Evolutionary conservation across 768 basidiomycete genomes (phyloP).

Genomic region (Boletus pseudo-olivaceus): DNA sequence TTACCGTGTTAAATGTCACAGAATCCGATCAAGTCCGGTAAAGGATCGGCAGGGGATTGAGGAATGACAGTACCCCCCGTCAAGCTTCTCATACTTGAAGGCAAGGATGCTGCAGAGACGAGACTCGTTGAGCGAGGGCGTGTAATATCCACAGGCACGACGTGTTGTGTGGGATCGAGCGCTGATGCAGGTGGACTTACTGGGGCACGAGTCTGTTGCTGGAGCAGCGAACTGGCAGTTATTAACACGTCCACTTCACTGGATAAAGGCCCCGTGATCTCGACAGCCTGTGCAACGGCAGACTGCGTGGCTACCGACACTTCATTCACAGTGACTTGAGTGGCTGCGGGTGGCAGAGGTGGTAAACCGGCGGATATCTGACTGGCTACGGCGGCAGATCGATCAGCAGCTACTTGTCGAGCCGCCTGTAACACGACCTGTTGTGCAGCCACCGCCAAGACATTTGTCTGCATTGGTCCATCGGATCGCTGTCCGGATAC

Average conservation of each 20-base stretch:
- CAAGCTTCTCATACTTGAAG: conserved; percentile 19
- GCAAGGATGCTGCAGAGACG: conserved; percentile 24
- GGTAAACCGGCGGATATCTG: conserved; percentile 41
- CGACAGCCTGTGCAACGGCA: conserved; percentile 81
- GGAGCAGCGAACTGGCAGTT: conserved; percentile 55
- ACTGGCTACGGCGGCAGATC: conserved; percentile 39
- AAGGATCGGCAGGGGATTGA: conserved; percentile 25
- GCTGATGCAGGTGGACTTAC: conserved; percentile 24
- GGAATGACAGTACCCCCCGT: conserved; percentile 18
- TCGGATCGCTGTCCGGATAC: conserved; percentile 49
- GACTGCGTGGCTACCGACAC: conserved; percentile 64
- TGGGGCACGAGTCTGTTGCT: conserved; percentile 38
- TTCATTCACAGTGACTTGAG: conserved; percentile 52
- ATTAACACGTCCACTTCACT: conserved; percentile 81
- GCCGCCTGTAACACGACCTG: conserved; percentile 80
- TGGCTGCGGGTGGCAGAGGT: conserved; percentile 27
- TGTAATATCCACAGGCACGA: conserved; percentile 26
- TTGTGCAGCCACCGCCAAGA: conserved; percentile 71
- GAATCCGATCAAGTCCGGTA: conserved; percentile 26
- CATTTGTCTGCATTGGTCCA: conserved; percentile 48
- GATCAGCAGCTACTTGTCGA: conserved; percentile 52
- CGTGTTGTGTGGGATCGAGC: conserved; percentile 26
- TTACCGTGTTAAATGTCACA: conserved; percentile 10
- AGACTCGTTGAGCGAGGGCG: conserved; percentile 37
- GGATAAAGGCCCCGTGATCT: conserved; percentile 65